Evolutionary conservation across 306 rosid genomes (phyloP), one percentile per base, ranked within the genome.

Genomic region (Alnus rubra): DNA sequence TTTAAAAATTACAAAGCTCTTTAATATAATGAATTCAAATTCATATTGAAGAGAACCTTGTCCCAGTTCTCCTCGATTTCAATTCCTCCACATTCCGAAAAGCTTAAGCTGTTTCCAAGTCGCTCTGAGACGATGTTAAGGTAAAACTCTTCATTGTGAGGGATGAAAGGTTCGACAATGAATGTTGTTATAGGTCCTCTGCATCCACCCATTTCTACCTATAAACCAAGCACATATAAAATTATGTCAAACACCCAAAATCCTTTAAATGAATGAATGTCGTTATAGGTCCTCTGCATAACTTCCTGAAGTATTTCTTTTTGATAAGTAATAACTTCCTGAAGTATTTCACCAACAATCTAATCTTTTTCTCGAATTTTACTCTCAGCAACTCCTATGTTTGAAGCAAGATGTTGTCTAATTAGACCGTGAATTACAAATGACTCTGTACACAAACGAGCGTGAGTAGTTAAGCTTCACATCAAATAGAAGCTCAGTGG

Each of bases 1-100:
- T 31, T 44, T 47, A 71, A 2, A 59, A 55, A 4, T 55, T 64
- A 49, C 31, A 47, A 68, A 31, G 18, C 50, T 4, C 52, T 4
- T 4, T 42, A 42, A 6, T 31, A 14, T 76, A 54, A 76, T 45
- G 47, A 76, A 62, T 54, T 48, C 4, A 42, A 4, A 42, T 42
- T 42, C 45, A 42, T 42, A 42, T 42, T 39, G 71, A 5, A 64
- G 55, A 59, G 39, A 82, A 94, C 98, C 95, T 92, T 92, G 69
- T 94, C 97, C 97, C 98, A 94, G 83, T 94, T 94, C 78, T 94
- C 97, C 83, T 94, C 98, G 62, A 94, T 92, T 53, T 94, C 98
- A 82, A 94, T 94, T 78, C 98, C 97, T 85, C 98, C 98, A 50
- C 97, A 94, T 74, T 92, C 97, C 6, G 98, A 94, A 87, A 94